phyloP scores from a whole-genome alignment of 352 stramenopile species.

The Thraustotheca clavata region DNA sequence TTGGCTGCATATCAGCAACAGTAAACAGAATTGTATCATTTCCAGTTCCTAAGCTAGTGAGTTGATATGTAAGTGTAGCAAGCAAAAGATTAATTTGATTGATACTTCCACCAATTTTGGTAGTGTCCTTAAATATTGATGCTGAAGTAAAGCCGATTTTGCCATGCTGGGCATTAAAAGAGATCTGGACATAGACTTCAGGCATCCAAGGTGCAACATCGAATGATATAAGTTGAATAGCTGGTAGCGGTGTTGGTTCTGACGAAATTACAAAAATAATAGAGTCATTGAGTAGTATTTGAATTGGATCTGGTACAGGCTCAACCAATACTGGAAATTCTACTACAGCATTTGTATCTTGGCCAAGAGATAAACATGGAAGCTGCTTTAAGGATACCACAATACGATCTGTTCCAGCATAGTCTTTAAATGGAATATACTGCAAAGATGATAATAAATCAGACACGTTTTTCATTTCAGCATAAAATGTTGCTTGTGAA shows the following conservation, averaged over 20 bases:
- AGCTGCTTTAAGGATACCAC: neutral
- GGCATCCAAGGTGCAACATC: neutral
- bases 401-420: neutral
- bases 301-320: constrained; percentile 10
- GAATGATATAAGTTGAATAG: neutral
- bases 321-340: constrained; percentile 10
- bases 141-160: neutral
- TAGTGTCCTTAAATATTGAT: neutral
- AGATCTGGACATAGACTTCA: neutral
- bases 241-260: neutral
- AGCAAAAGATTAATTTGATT: neutral
- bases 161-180: neutral
- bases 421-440: constrained; percentile 1
- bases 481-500: neutral
- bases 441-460: neutral
- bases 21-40: neutral
- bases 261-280: neutral
- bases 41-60: neutral
- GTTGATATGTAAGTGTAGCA: neutral
- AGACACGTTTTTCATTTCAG: neutral
- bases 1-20: no score
- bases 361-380: neutral
- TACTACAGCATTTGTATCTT: neutral
- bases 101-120: neutral
- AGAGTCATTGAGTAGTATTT: neutral